These are phyloP conservation scores for Clonostachys byssicola DNA, from an alignment of 2,329 filamentous ascomycete species.

Conservation along the genomic window DNA sequence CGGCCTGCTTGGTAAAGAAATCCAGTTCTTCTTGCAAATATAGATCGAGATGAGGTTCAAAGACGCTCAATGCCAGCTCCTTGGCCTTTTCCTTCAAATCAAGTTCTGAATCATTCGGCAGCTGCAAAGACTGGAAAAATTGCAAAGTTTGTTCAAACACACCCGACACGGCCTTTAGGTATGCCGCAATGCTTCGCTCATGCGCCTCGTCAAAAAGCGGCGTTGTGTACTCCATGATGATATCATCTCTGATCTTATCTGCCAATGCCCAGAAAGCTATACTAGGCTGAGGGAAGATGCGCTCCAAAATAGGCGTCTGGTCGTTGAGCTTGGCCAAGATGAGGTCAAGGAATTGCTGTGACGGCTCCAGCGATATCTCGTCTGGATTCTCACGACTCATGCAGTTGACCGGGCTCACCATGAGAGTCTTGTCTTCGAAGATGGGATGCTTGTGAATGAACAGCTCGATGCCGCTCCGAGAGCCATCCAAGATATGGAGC, in stretches of 20 bases:
- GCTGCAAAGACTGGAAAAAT: constrained; percentile 67
- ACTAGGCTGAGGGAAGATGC: constrained; percentile 71
- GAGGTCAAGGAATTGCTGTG: constrained; percentile 73
- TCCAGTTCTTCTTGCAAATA: constrained; percentile 91
- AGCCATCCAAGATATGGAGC: constrained; percentile 76
- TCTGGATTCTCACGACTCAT: constrained; percentile 63
- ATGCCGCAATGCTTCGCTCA: constrained; percentile 67
- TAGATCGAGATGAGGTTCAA: constrained; percentile 89
- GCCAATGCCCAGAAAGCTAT: constrained; percentile 75
- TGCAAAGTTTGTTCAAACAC: constrained; percentile 83
- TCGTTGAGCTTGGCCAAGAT: constrained; percentile 76
- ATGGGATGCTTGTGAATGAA: constrained; percentile 89
- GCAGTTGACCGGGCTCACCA: constrained; percentile 73
- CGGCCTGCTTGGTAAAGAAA: constrained; percentile 73
- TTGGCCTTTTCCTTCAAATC: constrained; percentile 57
- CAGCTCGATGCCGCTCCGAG: constrained; percentile 71
- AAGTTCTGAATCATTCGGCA: constrained; percentile 47
- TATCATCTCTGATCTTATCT: constrained; percentile 77
- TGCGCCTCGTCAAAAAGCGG: constrained; percentile 85
- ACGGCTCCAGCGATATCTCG: constrained; percentile 74
- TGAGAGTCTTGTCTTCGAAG: constrained; percentile 66
- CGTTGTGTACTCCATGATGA: constrained; percentile 83
- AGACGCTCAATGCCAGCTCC: constrained; percentile 66
- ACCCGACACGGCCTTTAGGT: constrained; percentile 81
- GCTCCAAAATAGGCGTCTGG: constrained; percentile 73